These are phyloP conservation scores for Polytrichum formosum DNA, from an alignment of 225 moss, liverwort and hornwort genomes.

Conservation along the genomic window DNA sequence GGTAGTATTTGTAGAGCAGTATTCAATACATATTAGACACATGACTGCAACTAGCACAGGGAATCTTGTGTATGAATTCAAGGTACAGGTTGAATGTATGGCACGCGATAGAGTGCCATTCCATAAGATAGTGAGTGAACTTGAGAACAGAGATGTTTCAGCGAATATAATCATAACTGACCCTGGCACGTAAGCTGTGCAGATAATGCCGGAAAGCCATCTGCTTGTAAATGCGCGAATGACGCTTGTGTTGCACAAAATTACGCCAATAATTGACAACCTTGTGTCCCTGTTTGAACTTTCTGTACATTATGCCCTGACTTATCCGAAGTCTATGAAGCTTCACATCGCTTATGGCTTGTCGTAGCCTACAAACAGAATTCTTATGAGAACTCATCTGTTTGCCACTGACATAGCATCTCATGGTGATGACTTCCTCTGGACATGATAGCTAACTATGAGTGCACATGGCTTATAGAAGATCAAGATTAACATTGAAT, in stretches of 20 bases:
- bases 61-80: no score
- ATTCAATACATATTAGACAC: no score
- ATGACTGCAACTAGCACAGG: no score
- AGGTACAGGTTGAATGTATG: no score
- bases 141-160: neutral
- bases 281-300: conserved; percentile 50
- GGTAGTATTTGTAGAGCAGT: no score
- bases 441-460: neutral
- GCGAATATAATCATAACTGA: conserved; percentile 10
- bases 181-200: conserved; percentile 70
- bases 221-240: conserved; percentile 76
- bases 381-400: no score
- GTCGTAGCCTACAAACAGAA: conserved; percentile 54
- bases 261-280: conserved; percentile 76
- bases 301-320: conserved; percentile 58
- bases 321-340: conserved; percentile 45
- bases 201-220: conserved; percentile 97
- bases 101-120: no score
- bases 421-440: no score
- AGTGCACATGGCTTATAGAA: neutral
- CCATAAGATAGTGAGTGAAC: no score
- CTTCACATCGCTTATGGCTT: conserved; percentile 51
- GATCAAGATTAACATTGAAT: no score
- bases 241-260: conserved; percentile 72
- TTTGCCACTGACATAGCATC: neutral